phyloP scores from a whole-genome alignment of 768 basidiomycete genomes.

The Guyanaporus albipodus region DNA sequence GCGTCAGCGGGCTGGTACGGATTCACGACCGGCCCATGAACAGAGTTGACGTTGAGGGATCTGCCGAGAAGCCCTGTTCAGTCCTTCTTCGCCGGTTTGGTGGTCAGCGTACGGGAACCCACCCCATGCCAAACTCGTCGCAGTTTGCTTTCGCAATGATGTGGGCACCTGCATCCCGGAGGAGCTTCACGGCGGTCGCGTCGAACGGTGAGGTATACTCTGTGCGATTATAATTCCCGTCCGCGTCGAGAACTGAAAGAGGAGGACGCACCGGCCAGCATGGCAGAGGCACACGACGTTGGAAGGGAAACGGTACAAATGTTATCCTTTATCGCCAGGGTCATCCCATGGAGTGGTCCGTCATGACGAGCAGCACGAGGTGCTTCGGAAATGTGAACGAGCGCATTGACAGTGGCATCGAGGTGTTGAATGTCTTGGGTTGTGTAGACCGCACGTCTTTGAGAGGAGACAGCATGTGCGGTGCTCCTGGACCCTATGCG shows the following conservation, averaged over 20 bases:
- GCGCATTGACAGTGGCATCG: conserved; percentile 52
- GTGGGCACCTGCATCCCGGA: conserved; percentile 58
- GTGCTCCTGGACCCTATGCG: too few species aligned
- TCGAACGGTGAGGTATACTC: conserved; percentile 80
- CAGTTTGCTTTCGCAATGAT: conserved; percentile 90
- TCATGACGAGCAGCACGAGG: not conserved
- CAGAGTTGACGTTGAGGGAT: conserved; percentile 71
- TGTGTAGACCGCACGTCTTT: conserved; percentile 9
- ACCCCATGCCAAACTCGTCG: conserved; percentile 99
- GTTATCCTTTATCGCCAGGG: conserved; percentile 82
- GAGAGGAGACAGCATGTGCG: not conserved
- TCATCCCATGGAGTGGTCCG: conserved; percentile 37
- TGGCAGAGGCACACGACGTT: conserved; percentile 75
- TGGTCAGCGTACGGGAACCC: conserved; percentile 24
- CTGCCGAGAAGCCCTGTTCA: conserved; percentile 32
- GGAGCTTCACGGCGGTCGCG: conserved; percentile 72
- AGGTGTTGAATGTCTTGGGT: conserved; percentile 3
- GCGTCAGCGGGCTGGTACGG: conserved; percentile 43
- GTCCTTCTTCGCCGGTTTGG: not conserved
- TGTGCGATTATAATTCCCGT: conserved; percentile 24
- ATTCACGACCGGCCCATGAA: conserved; percentile 77
- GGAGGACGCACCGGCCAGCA: conserved; percentile 54
- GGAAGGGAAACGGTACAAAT: conserved; percentile 66
- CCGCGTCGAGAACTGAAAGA: not conserved
- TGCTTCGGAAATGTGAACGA: conserved; percentile 35